These are phyloP conservation scores for Aspergillus wentii DNA, from an alignment of 495 filamentous ascomycete genomes.

Conservation along the genomic window DNA sequence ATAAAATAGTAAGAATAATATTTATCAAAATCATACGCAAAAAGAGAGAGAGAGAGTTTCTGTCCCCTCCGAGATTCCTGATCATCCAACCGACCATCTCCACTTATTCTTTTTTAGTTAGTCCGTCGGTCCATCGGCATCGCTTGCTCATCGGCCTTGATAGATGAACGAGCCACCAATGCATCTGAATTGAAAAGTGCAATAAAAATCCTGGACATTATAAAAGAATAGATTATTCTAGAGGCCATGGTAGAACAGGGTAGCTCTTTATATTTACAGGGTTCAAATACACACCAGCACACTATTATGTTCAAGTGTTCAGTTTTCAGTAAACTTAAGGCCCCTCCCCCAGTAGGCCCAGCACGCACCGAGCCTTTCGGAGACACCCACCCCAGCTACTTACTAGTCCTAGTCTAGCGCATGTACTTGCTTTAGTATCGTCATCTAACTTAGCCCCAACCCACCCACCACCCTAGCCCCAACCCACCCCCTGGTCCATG, in stretches of 20 bases:
- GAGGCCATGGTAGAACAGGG: too few relatives aligned
- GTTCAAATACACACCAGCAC: too few relatives aligned
- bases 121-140: slow-evolving; percentile 13
- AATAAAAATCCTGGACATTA: too few relatives aligned
- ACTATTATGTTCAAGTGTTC: too few relatives aligned
- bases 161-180: slow-evolving; percentile 1
- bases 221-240: too few relatives aligned
- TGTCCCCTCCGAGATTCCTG: too few relatives aligned
- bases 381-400: slow-evolving; percentile 6
- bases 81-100: too few relatives aligned
- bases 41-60: too few relatives aligned
- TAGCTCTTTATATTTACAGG: too few relatives aligned
- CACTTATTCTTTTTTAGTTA: slow-evolving; percentile 3
- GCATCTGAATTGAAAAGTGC: too few relatives aligned
- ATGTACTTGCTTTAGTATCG: slow-evolving; percentile 6
- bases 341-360: background rate
- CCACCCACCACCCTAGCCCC: slow-evolving; percentile 12
- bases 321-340: too few relatives aligned
- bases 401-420: background rate
- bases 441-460: slow-evolving; percentile 11
- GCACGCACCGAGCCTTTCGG: slow-evolving; percentile 6
- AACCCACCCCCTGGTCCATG: slow-evolving; percentile 16
- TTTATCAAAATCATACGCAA: background rate
- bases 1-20: slow-evolving; percentile 3
- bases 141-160: slow-evolving; percentile 7